Conservation (phyloP, 306 rosid genomes). For the Lotus japonicus region DNA sequence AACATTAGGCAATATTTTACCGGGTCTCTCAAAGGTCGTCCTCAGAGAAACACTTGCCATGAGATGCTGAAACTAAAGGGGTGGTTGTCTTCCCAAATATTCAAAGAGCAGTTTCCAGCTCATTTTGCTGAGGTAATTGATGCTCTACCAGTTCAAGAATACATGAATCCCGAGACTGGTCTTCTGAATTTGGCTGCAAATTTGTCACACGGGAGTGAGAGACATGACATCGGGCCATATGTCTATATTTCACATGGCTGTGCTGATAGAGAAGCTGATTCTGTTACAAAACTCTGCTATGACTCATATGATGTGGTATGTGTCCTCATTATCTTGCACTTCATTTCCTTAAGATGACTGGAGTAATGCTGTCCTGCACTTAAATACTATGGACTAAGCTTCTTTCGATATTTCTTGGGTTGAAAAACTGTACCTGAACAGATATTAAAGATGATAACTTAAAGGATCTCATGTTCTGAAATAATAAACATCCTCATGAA, state of each 20-base stretch:
- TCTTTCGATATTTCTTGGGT: not conserved
- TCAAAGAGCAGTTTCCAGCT: slow-evolving; percentile 85
- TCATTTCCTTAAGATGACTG: not conserved
- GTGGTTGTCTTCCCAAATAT: slow-evolving; percentile 81
- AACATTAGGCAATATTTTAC: slow-evolving; percentile 75
- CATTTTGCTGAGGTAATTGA: slow-evolving; percentile 75
- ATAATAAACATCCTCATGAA: slow-evolving; percentile 5
- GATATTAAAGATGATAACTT: not conserved
- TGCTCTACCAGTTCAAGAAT: slow-evolving; percentile 80
- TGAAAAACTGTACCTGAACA: not conserved
- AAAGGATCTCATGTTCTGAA: slow-evolving; percentile 12
- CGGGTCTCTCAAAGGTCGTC: slow-evolving; percentile 64
- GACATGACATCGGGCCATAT: slow-evolving; percentile 84
- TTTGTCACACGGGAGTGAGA: slow-evolving; percentile 55
- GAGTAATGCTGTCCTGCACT: not conserved
- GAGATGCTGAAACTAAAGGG: slow-evolving; percentile 80
- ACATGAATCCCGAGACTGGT: slow-evolving; percentile 87
- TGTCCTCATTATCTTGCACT: slow-evolving; percentile 13
- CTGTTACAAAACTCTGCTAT: slow-evolving; percentile 66
- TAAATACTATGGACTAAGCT: not conserved
- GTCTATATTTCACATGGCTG: slow-evolving; percentile 77
- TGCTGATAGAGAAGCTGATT: slow-evolving; percentile 55
- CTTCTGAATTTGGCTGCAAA: slow-evolving; percentile 83
- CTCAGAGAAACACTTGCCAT: slow-evolving; percentile 52
- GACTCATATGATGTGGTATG: slow-evolving; percentile 86